These are phyloP conservation scores for Trichoderma atroviride DNA, from an alignment of 2,329 filamentous ascomycete genomes.

Conservation along the genomic window DNA sequence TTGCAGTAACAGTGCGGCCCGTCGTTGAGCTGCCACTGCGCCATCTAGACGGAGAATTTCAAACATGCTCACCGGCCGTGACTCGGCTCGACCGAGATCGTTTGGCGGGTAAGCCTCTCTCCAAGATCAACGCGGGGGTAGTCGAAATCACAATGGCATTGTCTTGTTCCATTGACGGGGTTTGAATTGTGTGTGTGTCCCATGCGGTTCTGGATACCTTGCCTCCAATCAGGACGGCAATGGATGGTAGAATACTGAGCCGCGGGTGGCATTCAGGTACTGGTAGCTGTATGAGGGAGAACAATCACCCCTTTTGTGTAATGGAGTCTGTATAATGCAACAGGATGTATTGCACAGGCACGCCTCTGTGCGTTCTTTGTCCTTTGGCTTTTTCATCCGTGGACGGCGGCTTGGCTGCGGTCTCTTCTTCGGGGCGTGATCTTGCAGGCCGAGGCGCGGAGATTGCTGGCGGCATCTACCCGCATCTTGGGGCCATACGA, in stretches of 20 bases:
- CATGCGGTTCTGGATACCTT: background rate
- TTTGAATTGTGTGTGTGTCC: background rate
- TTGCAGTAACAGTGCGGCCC: background rate
- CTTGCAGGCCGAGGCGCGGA: conserved; percentile 7
- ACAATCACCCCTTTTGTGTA: background rate
- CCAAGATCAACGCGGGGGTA: background rate
- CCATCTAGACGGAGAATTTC: background rate
- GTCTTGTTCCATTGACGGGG: background rate
- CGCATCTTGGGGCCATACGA: background rate
- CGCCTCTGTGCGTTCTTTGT: background rate
- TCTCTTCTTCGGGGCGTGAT: background rate
- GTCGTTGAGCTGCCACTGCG: background rate
- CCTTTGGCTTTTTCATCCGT: background rate
- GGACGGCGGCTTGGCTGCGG: background rate
- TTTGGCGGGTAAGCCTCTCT: background rate
- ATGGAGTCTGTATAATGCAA: background rate
- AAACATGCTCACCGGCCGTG: background rate
- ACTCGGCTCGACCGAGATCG: background rate
- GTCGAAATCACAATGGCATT: background rate
- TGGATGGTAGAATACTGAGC: background rate
- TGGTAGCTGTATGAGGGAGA: background rate
- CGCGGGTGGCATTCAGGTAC: background rate
- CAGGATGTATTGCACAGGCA: background rate
- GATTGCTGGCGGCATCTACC: background rate
- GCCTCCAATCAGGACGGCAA: background rate